These are phyloP conservation scores for Pulveroboletus sp. DNA, from an alignment of 768 basidiomycete species.

Conservation along the genomic window DNA sequence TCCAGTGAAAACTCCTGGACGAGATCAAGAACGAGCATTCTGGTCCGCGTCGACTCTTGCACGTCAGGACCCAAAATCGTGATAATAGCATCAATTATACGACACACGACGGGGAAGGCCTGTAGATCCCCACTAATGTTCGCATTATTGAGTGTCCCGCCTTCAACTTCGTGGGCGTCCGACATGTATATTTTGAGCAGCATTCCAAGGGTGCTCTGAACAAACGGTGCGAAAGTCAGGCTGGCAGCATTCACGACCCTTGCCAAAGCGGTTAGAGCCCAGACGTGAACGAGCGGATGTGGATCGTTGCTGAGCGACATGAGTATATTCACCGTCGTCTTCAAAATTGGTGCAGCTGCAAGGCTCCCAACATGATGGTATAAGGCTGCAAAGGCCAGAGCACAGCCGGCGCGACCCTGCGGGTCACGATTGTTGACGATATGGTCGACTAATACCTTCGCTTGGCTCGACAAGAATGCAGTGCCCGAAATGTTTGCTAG, in stretches of 20 bases:
- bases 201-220: constrained; percentile 84
- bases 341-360: constrained; percentile 90
- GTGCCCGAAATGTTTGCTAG: constrained; percentile 80
- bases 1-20: constrained; percentile 83
- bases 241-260: constrained; percentile 89
- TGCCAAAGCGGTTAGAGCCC: constrained; percentile 81
- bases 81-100: constrained; percentile 89
- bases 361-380: constrained; percentile 90
- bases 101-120: constrained; percentile 86
- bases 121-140: constrained; percentile 90
- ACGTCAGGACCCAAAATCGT: constrained; percentile 94
- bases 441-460: constrained; percentile 87
- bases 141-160: constrained; percentile 74
- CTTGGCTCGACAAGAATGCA: constrained; percentile 77
- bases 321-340: constrained; percentile 91
- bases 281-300: constrained; percentile 94
- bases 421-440: constrained; percentile 95
- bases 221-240: constrained; percentile 85
- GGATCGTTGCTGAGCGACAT: constrained; percentile 95
- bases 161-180: constrained; percentile 90
- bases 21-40: constrained; percentile 78
- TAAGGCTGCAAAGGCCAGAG: constrained; percentile 86
- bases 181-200: constrained; percentile 84
- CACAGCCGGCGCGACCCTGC: constrained; percentile 87
- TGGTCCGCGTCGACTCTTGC: constrained; percentile 75